Conservation (phyloP, 345 rosid genomes). For the Brassica juncea region DNA sequence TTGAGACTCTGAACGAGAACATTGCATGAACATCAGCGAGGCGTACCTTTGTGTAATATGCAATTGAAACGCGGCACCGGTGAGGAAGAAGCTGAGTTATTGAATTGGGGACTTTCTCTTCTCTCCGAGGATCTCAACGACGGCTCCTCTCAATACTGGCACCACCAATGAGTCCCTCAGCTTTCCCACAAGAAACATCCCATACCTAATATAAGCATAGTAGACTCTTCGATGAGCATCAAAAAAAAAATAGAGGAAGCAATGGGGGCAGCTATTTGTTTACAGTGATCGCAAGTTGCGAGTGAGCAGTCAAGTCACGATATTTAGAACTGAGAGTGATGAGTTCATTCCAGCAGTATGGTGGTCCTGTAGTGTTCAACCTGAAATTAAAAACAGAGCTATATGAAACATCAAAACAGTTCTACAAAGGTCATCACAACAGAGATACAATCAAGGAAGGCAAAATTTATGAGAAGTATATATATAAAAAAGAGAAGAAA, state of each 20-base stretch:
- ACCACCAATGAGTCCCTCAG: slow-evolving; percentile 84
- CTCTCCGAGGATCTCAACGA: no score
- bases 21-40: no score
- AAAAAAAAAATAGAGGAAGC: background rate
- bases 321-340: slow-evolving; percentile 58
- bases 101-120: no score
- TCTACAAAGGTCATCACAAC: background rate
- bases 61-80: no score
- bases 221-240: background rate
- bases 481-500: no score
- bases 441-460: background rate
- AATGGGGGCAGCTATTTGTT: slow-evolving; percentile 11
- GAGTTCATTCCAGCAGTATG: slow-evolving; percentile 65
- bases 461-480: background rate
- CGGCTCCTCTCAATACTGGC: slow-evolving; percentile 39
- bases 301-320: slow-evolving; percentile 78
- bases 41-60: no score
- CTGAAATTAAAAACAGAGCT: slow-evolving; percentile 44
- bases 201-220: slow-evolving; percentile 55
- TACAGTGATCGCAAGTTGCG: slow-evolving; percentile 90
- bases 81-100: no score
- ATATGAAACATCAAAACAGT: slow-evolving; percentile 2
- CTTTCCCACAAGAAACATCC: slow-evolving; percentile 89
- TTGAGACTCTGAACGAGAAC: no score
- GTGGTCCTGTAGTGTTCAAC: slow-evolving; percentile 78